Percentiles rank a stretch among this genome's conserved stretches.
Conservation (phyloP, 2,329 filamentous ascomycete species). For the Nakataea oryzae region DNA sequence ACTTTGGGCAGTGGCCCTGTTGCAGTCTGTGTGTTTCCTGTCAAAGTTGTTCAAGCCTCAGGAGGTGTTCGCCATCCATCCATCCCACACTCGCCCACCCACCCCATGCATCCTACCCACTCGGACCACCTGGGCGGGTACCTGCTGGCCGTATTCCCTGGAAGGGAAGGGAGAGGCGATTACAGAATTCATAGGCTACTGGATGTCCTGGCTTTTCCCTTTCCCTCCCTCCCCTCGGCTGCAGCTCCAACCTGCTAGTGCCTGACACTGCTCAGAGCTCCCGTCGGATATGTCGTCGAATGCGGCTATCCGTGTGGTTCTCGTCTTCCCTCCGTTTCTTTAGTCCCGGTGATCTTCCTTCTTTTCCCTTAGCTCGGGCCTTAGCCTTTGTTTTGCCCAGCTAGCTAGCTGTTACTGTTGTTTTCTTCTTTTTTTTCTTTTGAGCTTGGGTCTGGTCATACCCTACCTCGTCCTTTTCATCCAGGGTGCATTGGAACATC, state of each 20-base stretch:
- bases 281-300: conserved; percentile 3
- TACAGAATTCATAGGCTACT: background rate
- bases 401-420: no score
- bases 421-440: conserved; percentile 3
- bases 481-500: background rate
- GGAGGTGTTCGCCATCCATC: background rate
- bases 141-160: background rate
- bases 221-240: background rate
- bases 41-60: background rate
- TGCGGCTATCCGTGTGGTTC: background rate
- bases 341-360: conserved; percentile 1
- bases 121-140: background rate
- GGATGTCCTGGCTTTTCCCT: background rate
- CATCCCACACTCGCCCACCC: background rate
- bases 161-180: background rate
- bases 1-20: background rate
- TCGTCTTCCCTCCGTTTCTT: background rate
- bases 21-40: background rate
- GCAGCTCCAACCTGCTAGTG: background rate
- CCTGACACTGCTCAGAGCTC: background rate
- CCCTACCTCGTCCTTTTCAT: background rate
- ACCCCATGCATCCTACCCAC: background rate
- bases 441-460: background rate
- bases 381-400: background rate
- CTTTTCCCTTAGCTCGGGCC: background rate